Percentiles rank a stretch among this genome's conserved stretches.
phyloP scores from a whole-genome alignment of 2,329 filamentous ascomycete genomes.

The Microdochium paspali region DNA sequence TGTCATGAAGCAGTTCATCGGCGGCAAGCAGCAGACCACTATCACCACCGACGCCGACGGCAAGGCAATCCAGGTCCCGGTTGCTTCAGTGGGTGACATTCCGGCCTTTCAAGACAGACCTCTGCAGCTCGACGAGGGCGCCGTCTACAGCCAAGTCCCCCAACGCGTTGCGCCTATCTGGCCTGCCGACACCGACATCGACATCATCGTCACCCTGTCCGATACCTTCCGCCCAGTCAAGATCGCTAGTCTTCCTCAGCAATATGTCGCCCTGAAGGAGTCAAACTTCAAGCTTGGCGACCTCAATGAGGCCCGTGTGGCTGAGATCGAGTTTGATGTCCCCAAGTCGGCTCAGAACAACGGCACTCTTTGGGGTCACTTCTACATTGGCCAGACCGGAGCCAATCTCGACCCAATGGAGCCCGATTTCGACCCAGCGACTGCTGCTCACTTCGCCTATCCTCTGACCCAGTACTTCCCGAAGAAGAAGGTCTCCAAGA shows the following conservation, averaged over 20 bases:
- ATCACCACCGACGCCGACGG: conserved; percentile 41
- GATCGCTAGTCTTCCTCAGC: conserved; percentile 53
- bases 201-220: conserved; percentile 79
- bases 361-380: conserved; percentile 89
- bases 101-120: conserved; percentile 59
- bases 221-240: conserved; percentile 60
- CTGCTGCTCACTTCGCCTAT: conserved; percentile 74
- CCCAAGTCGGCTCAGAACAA: conserved; percentile 80
- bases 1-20: conserved; percentile 42
- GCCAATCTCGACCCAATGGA: conserved; percentile 66
- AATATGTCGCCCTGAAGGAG: conserved; percentile 70
- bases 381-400: conserved; percentile 75
- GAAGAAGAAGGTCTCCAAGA: conserved; percentile 85
- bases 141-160: conserved; percentile 55
- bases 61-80: conserved; percentile 39
- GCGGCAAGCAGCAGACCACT: conserved; percentile 36
- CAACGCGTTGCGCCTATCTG: conserved; percentile 77
- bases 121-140: conserved; percentile 47
- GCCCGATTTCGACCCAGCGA: conserved; percentile 61
- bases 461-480: conserved; percentile 83
- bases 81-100: conserved; percentile 43
- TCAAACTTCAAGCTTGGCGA: conserved; percentile 71
- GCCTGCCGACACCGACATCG: conserved; percentile 68
- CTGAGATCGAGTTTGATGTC: conserved; percentile 69
- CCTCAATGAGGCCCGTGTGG: conserved; percentile 66